Evolutionary conservation across 2,329 filamentous ascomycete species (phyloP).

Genomic region (Monascus ruber): DNA sequence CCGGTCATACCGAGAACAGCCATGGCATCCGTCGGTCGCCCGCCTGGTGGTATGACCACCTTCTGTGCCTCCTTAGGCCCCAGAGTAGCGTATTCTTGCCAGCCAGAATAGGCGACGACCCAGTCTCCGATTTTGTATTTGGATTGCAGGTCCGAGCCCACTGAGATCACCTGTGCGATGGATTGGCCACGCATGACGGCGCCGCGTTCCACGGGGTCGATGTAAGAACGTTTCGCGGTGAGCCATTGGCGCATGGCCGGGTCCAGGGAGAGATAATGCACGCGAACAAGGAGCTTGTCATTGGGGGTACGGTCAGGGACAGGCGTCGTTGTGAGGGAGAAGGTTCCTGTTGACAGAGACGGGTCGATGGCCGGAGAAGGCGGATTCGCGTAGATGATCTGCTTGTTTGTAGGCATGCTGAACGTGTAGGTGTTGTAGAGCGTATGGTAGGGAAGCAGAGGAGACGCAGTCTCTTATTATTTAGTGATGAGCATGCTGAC

Average conservation of each 20-base stretch:
- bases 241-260: constrained; percentile 69
- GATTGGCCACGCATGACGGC: constrained; percentile 56
- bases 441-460: no score
- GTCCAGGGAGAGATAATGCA: constrained; percentile 57
- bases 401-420: constrained; percentile 19
- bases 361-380: constrained; percentile 25
- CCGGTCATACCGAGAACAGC: constrained; percentile 56
- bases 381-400: constrained; percentile 24
- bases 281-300: constrained; percentile 51
- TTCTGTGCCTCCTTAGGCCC: constrained; percentile 39
- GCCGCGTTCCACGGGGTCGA: constrained; percentile 57
- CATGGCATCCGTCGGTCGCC: constrained; percentile 48
- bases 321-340: constrained; percentile 19
- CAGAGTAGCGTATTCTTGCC: constrained; percentile 55
- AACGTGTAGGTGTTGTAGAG: no score
- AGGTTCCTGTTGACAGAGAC: constrained; percentile 23
- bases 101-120: constrained; percentile 47
- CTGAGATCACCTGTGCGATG: constrained; percentile 48
- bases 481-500: background rate
- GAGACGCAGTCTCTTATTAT: no score
- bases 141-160: constrained; percentile 36
- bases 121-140: constrained; percentile 29
- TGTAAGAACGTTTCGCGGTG: constrained; percentile 48
- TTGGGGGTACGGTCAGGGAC: constrained; percentile 18
- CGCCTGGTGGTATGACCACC: constrained; percentile 34